Evolutionary conservation across 306 rosid species (phyloP).

Genomic region (Crotalaria pallida): DNA sequence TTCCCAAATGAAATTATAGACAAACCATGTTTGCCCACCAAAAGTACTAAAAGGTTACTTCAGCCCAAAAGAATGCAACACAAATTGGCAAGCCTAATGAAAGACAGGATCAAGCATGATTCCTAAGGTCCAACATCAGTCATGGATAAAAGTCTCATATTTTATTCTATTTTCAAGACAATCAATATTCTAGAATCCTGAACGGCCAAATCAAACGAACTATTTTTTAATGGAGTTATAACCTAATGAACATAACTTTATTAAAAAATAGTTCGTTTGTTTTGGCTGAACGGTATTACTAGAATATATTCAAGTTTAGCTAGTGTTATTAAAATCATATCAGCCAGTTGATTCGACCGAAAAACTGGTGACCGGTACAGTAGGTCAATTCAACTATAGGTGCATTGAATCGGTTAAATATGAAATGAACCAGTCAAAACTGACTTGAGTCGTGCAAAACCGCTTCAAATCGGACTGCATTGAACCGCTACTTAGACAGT

Average conservation of each 20-base stretch:
- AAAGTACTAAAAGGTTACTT: no score
- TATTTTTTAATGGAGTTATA: constrained; percentile 34
- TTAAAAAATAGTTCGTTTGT: constrained; percentile 24
- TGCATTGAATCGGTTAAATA: no score
- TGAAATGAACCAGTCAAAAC: no score
- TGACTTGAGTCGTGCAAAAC: no score
- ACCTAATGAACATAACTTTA: neutral
- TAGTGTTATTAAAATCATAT: no score
- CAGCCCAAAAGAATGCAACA: neutral
- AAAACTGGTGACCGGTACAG: no score
- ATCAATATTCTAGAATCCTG: constrained; percentile 24
- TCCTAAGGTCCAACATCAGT: neutral
- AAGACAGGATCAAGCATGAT: neutral
- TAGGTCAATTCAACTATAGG: no score
- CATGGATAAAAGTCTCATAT: neutral
- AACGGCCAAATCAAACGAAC: constrained; percentile 27
- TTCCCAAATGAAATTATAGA: neutral
- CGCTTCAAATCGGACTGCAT: no score
- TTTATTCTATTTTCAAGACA: neutral
- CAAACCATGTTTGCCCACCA: neutral
- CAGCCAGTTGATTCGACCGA: no score
- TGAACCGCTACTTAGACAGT: no score
- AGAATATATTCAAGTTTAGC: neutral
- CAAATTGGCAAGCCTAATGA: neutral
- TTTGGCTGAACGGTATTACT: constrained; percentile 1